Percentiles rank a stretch among this genome's conserved stretches.
phyloP scores from a whole-genome alignment of 768 basidiomycete genomes.

The Austroboletus eburneus region DNA sequence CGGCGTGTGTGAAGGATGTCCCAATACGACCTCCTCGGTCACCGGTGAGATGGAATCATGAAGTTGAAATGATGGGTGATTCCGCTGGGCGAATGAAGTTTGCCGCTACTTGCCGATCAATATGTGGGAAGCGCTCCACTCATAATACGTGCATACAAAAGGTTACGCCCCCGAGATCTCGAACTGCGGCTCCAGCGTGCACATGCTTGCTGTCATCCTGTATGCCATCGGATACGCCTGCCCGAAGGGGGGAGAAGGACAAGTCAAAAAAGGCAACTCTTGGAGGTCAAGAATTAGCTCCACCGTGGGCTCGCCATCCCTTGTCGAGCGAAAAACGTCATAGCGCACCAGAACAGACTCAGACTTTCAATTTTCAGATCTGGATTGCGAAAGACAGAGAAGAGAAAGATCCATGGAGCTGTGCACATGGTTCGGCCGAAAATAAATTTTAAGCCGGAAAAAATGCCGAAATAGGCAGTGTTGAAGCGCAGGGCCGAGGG shows the following conservation, averaged over 20 bases:
- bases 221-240: too few relatives aligned
- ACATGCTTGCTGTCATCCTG: conserved; percentile 1
- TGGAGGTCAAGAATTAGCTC: conserved; percentile 3
- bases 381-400: not conserved
- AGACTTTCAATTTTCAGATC: not conserved
- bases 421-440: too few relatives aligned
- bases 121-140: not conserved
- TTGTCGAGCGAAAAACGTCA: not conserved
- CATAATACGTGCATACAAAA: not conserved
- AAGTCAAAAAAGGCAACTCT: conserved; percentile 5
- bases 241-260: not conserved
- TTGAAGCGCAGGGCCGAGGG: not conserved
- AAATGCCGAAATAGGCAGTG: not conserved
- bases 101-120: not conserved
- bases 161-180: not conserved
- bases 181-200: not conserved
- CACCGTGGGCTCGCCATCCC: not conserved
- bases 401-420: too few relatives aligned
- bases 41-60: not conserved
- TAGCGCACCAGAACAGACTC: not conserved
- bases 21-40: not conserved
- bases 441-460: not conserved
- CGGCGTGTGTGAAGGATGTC: too few relatives aligned
- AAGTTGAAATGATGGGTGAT: not conserved
- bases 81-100: not conserved